A percentile compares a stretch with the other conserved stretches of the same genome.
These are phyloP conservation scores for Amphirosellinia nigrospora DNA, from an alignment of 495 filamentous ascomycete genomes.

Conservation along the genomic window DNA sequence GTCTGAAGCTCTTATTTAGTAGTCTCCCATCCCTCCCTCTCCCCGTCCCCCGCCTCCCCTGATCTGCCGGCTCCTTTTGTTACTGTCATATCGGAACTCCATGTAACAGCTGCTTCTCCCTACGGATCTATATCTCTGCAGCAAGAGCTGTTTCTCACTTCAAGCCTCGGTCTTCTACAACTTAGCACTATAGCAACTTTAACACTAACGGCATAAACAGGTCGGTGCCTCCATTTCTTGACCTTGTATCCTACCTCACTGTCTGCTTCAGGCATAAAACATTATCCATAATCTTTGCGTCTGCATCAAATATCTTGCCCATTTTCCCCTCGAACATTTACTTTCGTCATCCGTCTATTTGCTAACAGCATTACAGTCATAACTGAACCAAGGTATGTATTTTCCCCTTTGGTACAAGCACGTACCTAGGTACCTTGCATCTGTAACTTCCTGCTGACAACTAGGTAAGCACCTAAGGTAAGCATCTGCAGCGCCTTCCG, in stretches of 20 bases:
- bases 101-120: not conserved
- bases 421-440: slow-evolving; percentile 1
- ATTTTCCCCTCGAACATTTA: not conserved
- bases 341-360: not conserved
- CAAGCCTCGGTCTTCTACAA: not conserved
- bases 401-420: not conserved
- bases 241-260: not conserved
- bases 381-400: not conserved
- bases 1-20: not conserved
- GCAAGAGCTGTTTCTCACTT: not conserved
- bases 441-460: not conserved
- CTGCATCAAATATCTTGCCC: not conserved
- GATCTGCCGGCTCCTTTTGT: not conserved
- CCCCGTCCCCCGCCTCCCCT: too few species aligned
- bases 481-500: not conserved
- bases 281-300: not conserved
- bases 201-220: not conserved
- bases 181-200: not conserved
- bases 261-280: not conserved
- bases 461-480: too few species aligned
- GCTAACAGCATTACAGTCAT: not conserved
- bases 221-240: too few species aligned
- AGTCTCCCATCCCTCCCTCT: too few species aligned
- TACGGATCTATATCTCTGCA: not conserved
- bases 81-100: not conserved